These are phyloP conservation scores for Posidonia oceanica DNA, from an alignment of 116 monocot genomes.

Conservation along the genomic window DNA sequence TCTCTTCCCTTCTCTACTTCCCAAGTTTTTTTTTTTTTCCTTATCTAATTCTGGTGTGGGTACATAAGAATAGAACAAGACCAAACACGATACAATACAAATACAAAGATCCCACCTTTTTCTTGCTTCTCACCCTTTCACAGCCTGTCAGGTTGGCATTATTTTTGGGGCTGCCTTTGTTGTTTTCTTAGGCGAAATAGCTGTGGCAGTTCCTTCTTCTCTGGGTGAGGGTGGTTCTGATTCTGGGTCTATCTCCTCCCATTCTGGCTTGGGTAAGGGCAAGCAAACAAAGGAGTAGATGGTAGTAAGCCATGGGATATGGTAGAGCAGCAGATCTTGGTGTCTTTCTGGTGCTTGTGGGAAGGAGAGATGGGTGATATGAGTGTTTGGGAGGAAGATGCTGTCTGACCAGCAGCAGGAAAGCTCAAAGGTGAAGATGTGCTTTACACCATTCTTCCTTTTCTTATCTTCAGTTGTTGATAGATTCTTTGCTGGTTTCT, in stretches of 20 bases:
- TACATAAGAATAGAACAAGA: neutral
- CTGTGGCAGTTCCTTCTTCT: conserved; percentile 1
- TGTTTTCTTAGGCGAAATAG: conserved; percentile 12
- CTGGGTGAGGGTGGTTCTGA: conserved; percentile 1
- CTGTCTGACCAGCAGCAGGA: conserved; percentile 5
- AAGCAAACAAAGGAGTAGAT: too few species aligned
- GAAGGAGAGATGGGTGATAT: conserved; percentile 10
- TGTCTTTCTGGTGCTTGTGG: conserved; percentile 6
- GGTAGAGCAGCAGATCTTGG: conserved; percentile 4
- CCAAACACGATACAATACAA: neutral
- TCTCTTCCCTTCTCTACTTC: neutral
- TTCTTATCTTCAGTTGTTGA: neutral
- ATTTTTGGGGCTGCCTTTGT: conserved; percentile 6
- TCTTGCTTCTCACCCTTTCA: conserved; percentile 8
- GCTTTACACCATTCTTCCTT: neutral
- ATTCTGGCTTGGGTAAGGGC: neutral
- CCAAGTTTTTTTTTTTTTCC: neutral
- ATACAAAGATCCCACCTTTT: conserved; percentile 4
- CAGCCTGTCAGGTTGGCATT: conserved; percentile 19
- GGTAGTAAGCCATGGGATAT: neutral
- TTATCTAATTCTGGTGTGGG: neutral
- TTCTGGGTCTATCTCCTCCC: neutral
- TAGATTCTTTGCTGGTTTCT: neutral
- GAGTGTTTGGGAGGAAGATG: conserved; percentile 15
- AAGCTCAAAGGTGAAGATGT: conserved; percentile 17